phyloP scores from a whole-genome alignment of 768 basidiomycete genomes.

The Boletus barrowsii region DNA sequence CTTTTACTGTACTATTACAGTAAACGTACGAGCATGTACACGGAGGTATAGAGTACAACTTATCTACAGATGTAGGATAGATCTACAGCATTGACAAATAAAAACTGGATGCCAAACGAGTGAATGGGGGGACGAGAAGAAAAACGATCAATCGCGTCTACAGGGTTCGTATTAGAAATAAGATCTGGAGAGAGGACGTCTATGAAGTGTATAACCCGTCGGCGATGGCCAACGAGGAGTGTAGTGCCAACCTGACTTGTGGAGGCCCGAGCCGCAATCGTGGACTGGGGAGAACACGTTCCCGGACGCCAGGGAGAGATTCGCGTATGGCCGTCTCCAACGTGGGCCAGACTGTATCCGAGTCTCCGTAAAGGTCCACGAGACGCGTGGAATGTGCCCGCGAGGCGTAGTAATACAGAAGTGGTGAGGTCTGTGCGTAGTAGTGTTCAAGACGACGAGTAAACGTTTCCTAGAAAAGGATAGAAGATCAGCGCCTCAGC shows the following conservation, averaged over 20 bases:
- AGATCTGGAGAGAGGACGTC: neutral
- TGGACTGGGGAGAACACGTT: slow-evolving; percentile 36
- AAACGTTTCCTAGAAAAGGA: slow-evolving; percentile 61
- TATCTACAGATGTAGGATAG: slow-evolving; percentile 5
- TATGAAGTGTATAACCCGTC: slow-evolving; percentile 14
- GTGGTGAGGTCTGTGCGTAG: slow-evolving; percentile 74
- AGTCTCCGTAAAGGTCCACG: slow-evolving; percentile 59
- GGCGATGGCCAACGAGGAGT: slow-evolving; percentile 3
- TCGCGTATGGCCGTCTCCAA: slow-evolving; percentile 59
- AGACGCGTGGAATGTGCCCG: slow-evolving; percentile 44
- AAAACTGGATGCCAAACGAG: slow-evolving; percentile 16
- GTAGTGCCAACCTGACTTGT: slow-evolving; percentile 13
- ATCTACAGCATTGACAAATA: slow-evolving; percentile 23
- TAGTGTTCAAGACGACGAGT: slow-evolving; percentile 71
- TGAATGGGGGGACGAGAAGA: neutral
- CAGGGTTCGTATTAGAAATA: neutral
- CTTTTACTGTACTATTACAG: slow-evolving; percentile 9
- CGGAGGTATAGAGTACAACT: slow-evolving; percentile 7
- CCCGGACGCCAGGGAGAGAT: slow-evolving; percentile 53
- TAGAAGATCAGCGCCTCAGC: slow-evolving; percentile 6
- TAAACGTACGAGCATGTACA: slow-evolving; percentile 6
- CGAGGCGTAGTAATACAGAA: slow-evolving; percentile 66
- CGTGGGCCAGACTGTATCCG: slow-evolving; percentile 80
- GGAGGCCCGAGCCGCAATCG: slow-evolving; percentile 19
- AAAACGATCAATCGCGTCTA: neutral